Evolutionary conservation across 2,329 filamentous ascomycete genomes (phyloP).

Genomic region (Pochonia chlamydosporia): DNA sequence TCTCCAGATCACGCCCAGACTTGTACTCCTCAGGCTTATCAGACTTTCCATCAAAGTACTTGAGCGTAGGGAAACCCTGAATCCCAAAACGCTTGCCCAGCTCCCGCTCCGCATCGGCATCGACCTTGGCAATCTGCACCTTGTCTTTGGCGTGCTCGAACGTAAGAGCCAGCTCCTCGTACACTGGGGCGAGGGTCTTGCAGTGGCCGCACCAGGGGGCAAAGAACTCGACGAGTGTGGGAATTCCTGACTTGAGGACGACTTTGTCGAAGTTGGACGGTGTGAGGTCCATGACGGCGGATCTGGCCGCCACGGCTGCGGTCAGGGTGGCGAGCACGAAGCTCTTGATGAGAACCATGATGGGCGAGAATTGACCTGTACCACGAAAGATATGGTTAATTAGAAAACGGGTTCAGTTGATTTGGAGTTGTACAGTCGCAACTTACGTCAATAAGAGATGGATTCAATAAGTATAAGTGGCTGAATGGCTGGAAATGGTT

Average conservation of each 20-base stretch:
- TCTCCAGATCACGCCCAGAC: conserved; percentile 81
- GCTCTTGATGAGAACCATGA: conserved; percentile 55
- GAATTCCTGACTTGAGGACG: conserved; percentile 86
- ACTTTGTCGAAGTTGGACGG: conserved; percentile 88
- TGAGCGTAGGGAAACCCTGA: conserved; percentile 93
- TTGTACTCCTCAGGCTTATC: conserved; percentile 80
- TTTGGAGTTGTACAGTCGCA: not conserved
- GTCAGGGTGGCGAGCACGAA: conserved; percentile 52
- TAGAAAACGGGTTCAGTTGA: no score
- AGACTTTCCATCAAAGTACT: conserved; percentile 96
- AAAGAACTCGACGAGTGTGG: conserved; percentile 95
- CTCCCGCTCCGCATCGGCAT: conserved; percentile 81
- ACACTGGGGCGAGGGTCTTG: conserved; percentile 92
- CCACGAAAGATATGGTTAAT: not conserved
- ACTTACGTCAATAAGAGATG: not conserved
- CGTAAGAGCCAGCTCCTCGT: conserved; percentile 76
- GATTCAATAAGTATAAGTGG: not conserved
- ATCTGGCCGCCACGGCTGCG: conserved; percentile 58
- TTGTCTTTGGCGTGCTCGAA: conserved; percentile 68
- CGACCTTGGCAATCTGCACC: conserved; percentile 90
- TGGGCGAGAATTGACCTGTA: conserved; percentile 13
- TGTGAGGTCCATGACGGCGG: conserved; percentile 83
- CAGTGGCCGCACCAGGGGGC: conserved; percentile 99
- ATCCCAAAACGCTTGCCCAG: conserved; percentile 83
- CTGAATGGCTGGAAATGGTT: not conserved